A percentile compares a stretch with the other conserved stretches of the same genome.
Evolutionary conservation across 495 filamentous ascomycete genomes (phyloP).

Genomic region (Lepraria neglecta): DNA sequence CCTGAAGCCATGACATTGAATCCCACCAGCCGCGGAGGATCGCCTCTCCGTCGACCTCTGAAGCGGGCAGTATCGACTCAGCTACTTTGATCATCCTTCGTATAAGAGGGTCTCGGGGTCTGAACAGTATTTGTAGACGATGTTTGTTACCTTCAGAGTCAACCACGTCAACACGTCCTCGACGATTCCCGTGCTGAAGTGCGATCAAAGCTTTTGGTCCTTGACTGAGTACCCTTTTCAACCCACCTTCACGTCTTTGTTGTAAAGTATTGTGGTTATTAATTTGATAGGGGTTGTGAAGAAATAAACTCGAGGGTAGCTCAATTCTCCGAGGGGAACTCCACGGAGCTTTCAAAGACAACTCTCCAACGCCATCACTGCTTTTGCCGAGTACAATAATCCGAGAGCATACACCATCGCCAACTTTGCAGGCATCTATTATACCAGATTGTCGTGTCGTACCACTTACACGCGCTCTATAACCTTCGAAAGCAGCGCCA

Average conservation of each 20-base stretch:
- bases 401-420: conserved; percentile 60
- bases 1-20: conserved; percentile 59
- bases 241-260: conserved; percentile 44
- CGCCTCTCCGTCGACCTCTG: conserved; percentile 53
- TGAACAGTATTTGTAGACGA: conserved; percentile 58
- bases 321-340: conserved; percentile 52
- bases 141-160: conserved; percentile 56
- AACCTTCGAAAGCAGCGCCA: neutral
- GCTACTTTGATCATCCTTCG: conserved; percentile 53
- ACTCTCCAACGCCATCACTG: conserved; percentile 52
- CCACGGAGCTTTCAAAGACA: conserved; percentile 75
- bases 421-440: conserved; percentile 66
- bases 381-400: conserved; percentile 65
- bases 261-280: conserved; percentile 33
- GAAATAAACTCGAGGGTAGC: conserved; percentile 43
- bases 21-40: conserved; percentile 71
- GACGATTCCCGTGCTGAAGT: conserved; percentile 41
- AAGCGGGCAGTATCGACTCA: conserved; percentile 54
- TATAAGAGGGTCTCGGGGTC: conserved; percentile 56
- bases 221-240: conserved; percentile 48
- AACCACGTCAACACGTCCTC: conserved; percentile 57
- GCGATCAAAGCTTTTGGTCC: conserved; percentile 39
- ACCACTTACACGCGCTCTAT: conserved; percentile 12
- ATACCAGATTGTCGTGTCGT: conserved; percentile 48
- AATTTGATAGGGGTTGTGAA: conserved; percentile 42